These are phyloP conservation scores for Pichia gijzeniarum DNA, from an alignment of 805 yeast genomes.

Conservation along the genomic window DNA sequence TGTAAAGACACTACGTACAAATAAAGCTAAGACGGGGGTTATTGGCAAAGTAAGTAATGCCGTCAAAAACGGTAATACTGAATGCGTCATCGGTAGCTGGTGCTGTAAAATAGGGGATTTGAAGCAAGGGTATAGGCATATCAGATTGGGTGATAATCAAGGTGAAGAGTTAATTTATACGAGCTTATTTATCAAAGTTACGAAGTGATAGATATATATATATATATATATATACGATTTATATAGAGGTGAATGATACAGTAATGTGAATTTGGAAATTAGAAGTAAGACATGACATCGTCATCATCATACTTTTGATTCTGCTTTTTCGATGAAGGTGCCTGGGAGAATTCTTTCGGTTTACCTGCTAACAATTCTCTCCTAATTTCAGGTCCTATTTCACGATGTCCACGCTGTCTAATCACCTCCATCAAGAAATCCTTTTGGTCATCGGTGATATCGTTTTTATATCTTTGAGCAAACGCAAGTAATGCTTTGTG, in stretches of 20 bases:
- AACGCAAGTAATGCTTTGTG: constrained; percentile 92
- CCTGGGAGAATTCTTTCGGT: constrained; percentile 37
- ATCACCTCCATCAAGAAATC: constrained; percentile 88
- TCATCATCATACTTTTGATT: constrained; percentile 20
- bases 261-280: constrained; percentile 1
- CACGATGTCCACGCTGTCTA: constrained; percentile 82
- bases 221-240: no score
- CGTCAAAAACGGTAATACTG: not conserved
- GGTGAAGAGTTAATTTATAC: constrained; percentile 69
- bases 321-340: constrained; percentile 13
- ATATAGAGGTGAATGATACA: not conserved
- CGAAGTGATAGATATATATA: constrained; percentile 14
- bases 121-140: constrained; percentile 74
- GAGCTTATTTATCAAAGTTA: constrained; percentile 35
- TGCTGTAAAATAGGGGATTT: constrained; percentile 58
- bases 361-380: constrained; percentile 87
- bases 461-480: constrained; percentile 94
- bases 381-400: constrained; percentile 89
- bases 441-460: constrained; percentile 97
- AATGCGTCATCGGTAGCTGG: constrained; percentile 44
- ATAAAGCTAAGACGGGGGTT: constrained; percentile 15
- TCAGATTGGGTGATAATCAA: constrained; percentile 65
- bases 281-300: constrained; percentile 30
- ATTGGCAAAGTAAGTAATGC: constrained; percentile 7
- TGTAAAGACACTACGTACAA: constrained; percentile 31